Base-by-base conservation (phyloP, 768 basidiomycete species). In the Boletus reticulatus region DNA sequence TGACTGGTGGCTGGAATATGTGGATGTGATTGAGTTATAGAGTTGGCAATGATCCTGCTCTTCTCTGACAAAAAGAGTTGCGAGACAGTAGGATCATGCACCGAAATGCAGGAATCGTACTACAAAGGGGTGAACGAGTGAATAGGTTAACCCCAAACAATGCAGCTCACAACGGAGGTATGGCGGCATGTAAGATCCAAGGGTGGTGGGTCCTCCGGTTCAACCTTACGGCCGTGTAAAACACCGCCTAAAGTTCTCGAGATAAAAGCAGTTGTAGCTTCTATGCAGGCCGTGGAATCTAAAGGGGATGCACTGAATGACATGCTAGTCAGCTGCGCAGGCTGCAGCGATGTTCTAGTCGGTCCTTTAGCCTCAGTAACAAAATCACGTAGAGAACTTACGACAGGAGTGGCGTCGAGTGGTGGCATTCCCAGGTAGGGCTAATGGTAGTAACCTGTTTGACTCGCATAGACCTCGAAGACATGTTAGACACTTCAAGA, bases 371-470 rank as follows among this genome's bases (percentile, higher is more conserved):
- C 36, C 13, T 47, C 44, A 34, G 46, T 20, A 43, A 17, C 16
- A 46, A 48, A 51, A 24, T 22, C 2, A 52, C 16, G 17, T 2
- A 7, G 1, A 43, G 34, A 22, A 75, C 88, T 68, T 61, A 88
- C 85, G 73, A 64, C 19, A 67, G 58, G 16, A 66, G 58, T 11
- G 73, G 67, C 3, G 70, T 59, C n/a, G 80, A 50, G 8, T 78
- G 63, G 2, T 68, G 67, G 57, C 82, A 85, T 41, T 69, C 68
- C 93, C 93, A 94, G 6, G 75, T 73, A 1, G 89, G 82, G 61
- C 92, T 92, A 48, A 92, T 58, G 27, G 82, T 77, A 4, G 79
- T 80, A 8, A 94, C 62, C 60, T 89, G 84, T 4, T 75, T 76
- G 17, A 94, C 59, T 16, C 68, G 62, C 32, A 89, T 63, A 16